Base-by-base conservation (phyloP, 139 green algal species). In the Penium margaritaceum region DNA sequence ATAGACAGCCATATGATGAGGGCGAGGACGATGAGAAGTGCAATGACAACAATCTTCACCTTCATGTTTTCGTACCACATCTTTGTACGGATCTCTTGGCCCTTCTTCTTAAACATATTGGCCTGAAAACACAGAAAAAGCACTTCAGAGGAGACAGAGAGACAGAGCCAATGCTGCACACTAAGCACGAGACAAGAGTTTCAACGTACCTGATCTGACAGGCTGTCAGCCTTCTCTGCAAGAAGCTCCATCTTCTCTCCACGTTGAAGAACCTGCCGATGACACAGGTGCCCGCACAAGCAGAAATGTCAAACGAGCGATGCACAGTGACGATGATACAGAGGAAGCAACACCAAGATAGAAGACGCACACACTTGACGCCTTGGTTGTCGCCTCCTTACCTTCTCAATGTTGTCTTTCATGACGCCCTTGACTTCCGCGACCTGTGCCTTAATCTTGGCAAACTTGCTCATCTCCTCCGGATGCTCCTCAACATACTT, bases 31-130 rank as follows among this genome's bases (percentile, higher is more conserved):
- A 91, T 74, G 51, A 93, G 15, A 37, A 89, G 60, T 51, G 65
- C 2, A 17, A 83, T 71, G 3, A 91, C 74, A 19, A 89, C 80
- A 9, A 90, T 55, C 84, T 95, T 93, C 82, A 96, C 90, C 83
- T 96, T 96, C 72, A 93, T 84, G 80, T 96, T 96, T 65, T 97
- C 85, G 88, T 87, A 95, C 90, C 92, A 97, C 91, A 97, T 97
- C 73, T 87, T 86, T 33, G 83, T 85, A 21, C 90, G 83, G 64
- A 97, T 80, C 61, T 87, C 82, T 3, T 86, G 80, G 1, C 92
- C 91, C 15, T 88, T 90, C 74, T 87, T 89, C 70, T 96, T 87
- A 72, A 97, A 97, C 63, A 88, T 88, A 78, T 95, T 88, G 3
- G 92, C 91, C 89, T 96, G 86, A 61, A 63, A 9, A 51, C 5